Percentiles rank a stretch among this genome's conserved stretches.
Evolutionary conservation across 768 basidiomycete genomes (phyloP).

Genomic region (Gyrodon lividus): DNA sequence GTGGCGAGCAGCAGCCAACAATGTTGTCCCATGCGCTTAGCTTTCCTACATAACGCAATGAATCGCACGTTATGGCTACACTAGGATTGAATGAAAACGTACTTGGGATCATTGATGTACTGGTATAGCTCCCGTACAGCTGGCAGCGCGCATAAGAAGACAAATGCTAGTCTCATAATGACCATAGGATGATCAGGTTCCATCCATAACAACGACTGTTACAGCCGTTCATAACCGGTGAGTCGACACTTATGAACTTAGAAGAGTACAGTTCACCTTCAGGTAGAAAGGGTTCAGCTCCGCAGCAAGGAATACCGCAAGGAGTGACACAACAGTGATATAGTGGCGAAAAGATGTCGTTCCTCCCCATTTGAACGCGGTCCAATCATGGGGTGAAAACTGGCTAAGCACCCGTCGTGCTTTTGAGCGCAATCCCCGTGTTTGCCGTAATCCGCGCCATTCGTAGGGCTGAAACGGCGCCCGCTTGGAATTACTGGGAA

Average conservation of each 20-base stretch:
- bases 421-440: slow-evolving; percentile 74
- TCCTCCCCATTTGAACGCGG: slow-evolving; percentile 83
- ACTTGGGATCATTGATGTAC: slow-evolving; percentile 83
- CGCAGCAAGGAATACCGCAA: slow-evolving; percentile 78
- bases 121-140: slow-evolving; percentile 83
- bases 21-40: slow-evolving; percentile 89
- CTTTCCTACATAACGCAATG: slow-evolving; percentile 48
- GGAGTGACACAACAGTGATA: slow-evolving; percentile 67
- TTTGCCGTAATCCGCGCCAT: slow-evolving; percentile 82
- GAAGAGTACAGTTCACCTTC: slow-evolving; percentile 50
- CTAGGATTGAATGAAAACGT: slow-evolving; percentile 26
- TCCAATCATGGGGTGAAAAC: slow-evolving; percentile 86
- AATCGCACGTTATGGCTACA: slow-evolving; percentile 2
- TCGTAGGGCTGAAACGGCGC: slow-evolving; percentile 60
- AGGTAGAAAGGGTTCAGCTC: slow-evolving; percentile 89
- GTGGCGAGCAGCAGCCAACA: slow-evolving; percentile 86
- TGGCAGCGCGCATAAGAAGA: slow-evolving; percentile 85
- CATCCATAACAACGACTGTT: slow-evolving; percentile 67
- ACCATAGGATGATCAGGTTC: slow-evolving; percentile 88
- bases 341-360: slow-evolving; percentile 77
- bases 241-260: slow-evolving; percentile 1
- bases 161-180: slow-evolving; percentile 64
- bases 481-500: background rate
- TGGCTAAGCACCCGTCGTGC: slow-evolving; percentile 78
- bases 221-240: slow-evolving; percentile 38